Conservation (phyloP, 495 filamentous ascomycete species). For the Entonaema liquescens region DNA sequence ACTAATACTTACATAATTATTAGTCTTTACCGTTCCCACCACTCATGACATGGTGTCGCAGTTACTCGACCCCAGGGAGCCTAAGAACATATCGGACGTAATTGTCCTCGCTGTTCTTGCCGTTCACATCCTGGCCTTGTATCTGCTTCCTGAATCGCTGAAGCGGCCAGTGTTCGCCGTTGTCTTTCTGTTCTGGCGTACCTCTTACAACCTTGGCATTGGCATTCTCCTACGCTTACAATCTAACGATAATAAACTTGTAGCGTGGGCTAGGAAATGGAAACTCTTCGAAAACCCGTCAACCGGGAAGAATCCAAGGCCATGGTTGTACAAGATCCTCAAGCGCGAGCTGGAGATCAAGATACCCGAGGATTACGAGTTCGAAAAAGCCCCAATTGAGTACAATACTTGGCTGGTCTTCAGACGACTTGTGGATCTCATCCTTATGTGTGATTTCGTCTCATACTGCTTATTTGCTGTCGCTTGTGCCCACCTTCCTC, state of each 20-base stretch:
- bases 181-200: slow-evolving; percentile 91
- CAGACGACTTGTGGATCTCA: slow-evolving; percentile 91
- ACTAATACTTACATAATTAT: slow-evolving; percentile 22
- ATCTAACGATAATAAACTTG: slow-evolving; percentile 84
- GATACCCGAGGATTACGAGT: slow-evolving; percentile 91
- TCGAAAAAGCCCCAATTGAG: slow-evolving; percentile 91
- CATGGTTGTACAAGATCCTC: slow-evolving; percentile 80
- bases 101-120: slow-evolving; percentile 83
- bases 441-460: slow-evolving; percentile 97
- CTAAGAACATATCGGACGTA: slow-evolving; percentile 90
- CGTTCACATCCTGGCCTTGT: slow-evolving; percentile 75
- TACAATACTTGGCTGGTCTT: slow-evolving; percentile 99
- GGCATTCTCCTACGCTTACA: slow-evolving; percentile 88
- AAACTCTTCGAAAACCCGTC: slow-evolving; percentile 86
- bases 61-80: slow-evolving; percentile 90
- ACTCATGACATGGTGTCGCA: slow-evolving; percentile 99
- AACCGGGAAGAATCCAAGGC: slow-evolving; percentile 80
- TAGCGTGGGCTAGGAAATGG: slow-evolving; percentile 86
- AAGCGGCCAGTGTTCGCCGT: slow-evolving; percentile 79
- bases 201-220: slow-evolving; percentile 91
- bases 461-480: slow-evolving; percentile 96
- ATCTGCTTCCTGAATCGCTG: slow-evolving; percentile 69
- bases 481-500: slow-evolving; percentile 80
- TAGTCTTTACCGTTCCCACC: slow-evolving; percentile 94
- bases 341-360: slow-evolving; percentile 92